Base-by-base conservation (phyloP, 106 monocot genomes). In the Xerophyta viscosa region DNA sequence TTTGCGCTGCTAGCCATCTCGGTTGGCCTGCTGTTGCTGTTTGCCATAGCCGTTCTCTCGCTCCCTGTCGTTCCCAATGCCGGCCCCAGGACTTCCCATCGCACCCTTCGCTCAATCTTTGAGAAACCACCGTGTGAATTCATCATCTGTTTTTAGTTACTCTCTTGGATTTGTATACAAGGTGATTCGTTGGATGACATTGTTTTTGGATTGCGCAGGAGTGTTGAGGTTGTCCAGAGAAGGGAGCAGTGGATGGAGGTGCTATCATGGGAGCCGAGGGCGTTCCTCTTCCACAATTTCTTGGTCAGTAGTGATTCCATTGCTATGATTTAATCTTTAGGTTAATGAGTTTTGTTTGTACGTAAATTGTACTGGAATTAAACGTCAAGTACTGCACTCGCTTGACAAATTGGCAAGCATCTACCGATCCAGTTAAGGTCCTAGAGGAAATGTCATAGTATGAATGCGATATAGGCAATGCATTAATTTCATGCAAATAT, bases 191-290 rank as follows among this genome's bases (percentile, higher is more conserved):
- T 3, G 9, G 5, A 8, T 30, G 20, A 3, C 0, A 10, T n/a
- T 29, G 19, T 0, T 0, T 48, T 23, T 43, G 5, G 21, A 14
- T 48, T 33, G 5, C 33, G 30, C 15, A 26, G 20, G 31, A 26
- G 24, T 55, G 48, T 45, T 17, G 67, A 58, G 44, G 44, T 57
- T 29, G 74, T 37, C 17, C 19, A 61, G 58, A 66, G 59, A 22
- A 76, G 67, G 15, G 33, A 26, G 26, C 81, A 71, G 27, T 81
- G 81, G 81, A 64, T 66, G 29, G 81, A 81, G 64, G 54, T 81
- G 42, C 28, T 81, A 24, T 81, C 76, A 6, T 81, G 81, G 81
- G 76, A 81, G 54, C 81, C 81, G 0, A 76, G 81, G 49, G 81
- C 71, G 0, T 71, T 71, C 62, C 15, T 81, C 57, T 76, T 68